Base-by-base conservation (phyloP, 129 eudicot species). In the Lactuca saligna region DNA sequence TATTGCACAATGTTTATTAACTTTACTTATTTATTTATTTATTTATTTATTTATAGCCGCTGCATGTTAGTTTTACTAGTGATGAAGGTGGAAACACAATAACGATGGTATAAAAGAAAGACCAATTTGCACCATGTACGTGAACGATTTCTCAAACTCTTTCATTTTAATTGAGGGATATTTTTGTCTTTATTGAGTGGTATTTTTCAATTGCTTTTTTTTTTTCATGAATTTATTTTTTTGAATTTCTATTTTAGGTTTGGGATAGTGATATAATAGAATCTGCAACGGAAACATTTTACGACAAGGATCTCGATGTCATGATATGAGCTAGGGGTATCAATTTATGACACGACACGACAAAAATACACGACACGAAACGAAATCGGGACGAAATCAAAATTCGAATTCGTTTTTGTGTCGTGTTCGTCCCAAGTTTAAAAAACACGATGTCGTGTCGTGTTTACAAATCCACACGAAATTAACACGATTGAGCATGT, bases 191-290 rank as follows among this genome's bases (percentile, higher is more conserved):
- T 29, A 39, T 41, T 61, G 53, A 15, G 20, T 12, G 29, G 29
- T 25, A 25, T 25, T 25, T 25, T 37, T 38, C 4, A 61, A 20
- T 39, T 39, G 20, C 16, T 13, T 37, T 7, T 42, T 42, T 42
- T 42, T 42, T 42, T n/a, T n/a, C 10, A 42, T 8, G 49, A 4
- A 11, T 37, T 34, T 17, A 17, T 31, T 68, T 34, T 49, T 3
- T 65, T 54, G 46, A 14, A 17, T 63, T 58, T 7, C n/a, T 68
- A 66, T 80, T 83, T 60, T 86, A 94, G 97, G 92, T 94, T 65
- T 94, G 99, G 99, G 99, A 94, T 81, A 87, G 73, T 17, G 80
- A 78, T 86, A 90, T 94, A 53, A 94, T 94, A 51, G 96, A 94
- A 75, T 87, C 99, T 72, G 97, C 99, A 61, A 59, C 90, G 82